A percentile compares a stretch with the other conserved stretches of the same genome.
Evolutionary conservation across 306 rosid species (phyloP).

Genomic region (Geum urbanum): DNA sequence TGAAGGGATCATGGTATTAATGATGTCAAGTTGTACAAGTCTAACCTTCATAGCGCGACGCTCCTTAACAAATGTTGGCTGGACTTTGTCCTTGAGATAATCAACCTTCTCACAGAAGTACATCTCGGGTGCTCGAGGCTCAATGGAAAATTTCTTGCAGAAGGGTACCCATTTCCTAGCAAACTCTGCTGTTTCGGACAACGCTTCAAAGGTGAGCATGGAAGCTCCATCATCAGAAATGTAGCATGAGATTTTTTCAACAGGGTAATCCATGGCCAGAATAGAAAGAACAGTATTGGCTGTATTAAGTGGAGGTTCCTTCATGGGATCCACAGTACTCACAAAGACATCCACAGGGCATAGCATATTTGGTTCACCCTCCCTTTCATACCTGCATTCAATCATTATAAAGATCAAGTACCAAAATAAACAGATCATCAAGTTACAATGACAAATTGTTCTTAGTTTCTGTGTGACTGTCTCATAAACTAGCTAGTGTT

Average conservation of each 20-base stretch:
- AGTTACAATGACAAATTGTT: background rate
- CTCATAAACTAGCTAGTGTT: background rate
- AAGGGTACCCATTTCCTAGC: conserved; percentile 93
- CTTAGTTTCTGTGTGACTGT: background rate
- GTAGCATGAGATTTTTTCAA: conserved; percentile 85
- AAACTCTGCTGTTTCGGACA: conserved; percentile 91
- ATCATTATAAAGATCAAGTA: background rate
- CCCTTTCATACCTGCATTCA: conserved; percentile 72
- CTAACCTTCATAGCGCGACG: conserved; percentile 94
- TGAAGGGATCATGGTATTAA: background rate
- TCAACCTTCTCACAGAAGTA: conserved; percentile 83
- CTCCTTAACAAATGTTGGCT: conserved; percentile 94
- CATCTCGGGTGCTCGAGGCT: conserved; percentile 92
- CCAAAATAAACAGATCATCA: background rate
- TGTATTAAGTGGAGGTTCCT: conserved; percentile 91
- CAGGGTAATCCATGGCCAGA: conserved; percentile 87
- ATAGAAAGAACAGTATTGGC: conserved; percentile 86
- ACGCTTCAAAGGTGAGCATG: conserved; percentile 81
- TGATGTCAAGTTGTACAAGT: background rate
- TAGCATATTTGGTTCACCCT: conserved; percentile 84
- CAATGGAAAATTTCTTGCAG: conserved; percentile 76
- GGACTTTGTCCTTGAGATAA: conserved; percentile 90
- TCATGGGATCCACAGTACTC: conserved; percentile 97
- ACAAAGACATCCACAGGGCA: conserved; percentile 83
- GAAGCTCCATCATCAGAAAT: conserved; percentile 97